Base-by-base conservation (phyloP, 352 stramenopile genomes). In the Phytophthora melonis region DNA sequence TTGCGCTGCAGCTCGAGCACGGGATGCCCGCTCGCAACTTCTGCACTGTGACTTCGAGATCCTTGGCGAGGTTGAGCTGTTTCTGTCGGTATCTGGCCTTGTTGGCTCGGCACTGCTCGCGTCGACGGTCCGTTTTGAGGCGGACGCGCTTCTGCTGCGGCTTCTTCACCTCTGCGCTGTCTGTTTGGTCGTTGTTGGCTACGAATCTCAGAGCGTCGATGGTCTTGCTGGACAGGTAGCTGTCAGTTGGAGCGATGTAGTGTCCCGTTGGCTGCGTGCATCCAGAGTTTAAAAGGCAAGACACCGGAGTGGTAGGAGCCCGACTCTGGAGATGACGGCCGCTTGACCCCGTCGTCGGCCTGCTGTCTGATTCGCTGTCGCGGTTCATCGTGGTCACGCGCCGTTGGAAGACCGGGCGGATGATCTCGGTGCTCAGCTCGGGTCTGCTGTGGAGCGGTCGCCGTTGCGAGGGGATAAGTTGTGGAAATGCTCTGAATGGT, bases 1-100 rank as follows among this genome's bases (percentile, higher is more conserved):
- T 64, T 58, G 52, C 59, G 56, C 18, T 75, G 75, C 11, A 74
- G 21, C 27, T 85, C 55, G 0, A 85, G 63, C 41, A 61, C 60
- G 64, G 56, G 4, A 85, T 71, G 19, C 78, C 58, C 1, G 30
- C 36, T 0, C 64, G 55, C 1, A 85, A 54, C 18, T 66, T 23
- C 7, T 72, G 27, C 6, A 84, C 67, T 0, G 43, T 72, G 0
- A 54, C 7, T 50, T 78, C 71, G 11, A 84, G 57, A 9, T 58
- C 30, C 18, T 72, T 34, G 49, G 41, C 63, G 19, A 69, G 66
- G 14, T 34, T 39, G 5, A 69, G 63, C 36, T 81, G 68, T 25
- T 75, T 80, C 39, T 63, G 70, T 27, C 78, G 66, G 65, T 84
- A 84, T 25, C 68, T 43, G n/a, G 77, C 70, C 18, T 84, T 74